Percentiles rank a stretch among this genome's conserved stretches.
phyloP scores from a whole-genome alignment of 805 yeast genomes.

The Metschnikowia gruessii region DNA sequence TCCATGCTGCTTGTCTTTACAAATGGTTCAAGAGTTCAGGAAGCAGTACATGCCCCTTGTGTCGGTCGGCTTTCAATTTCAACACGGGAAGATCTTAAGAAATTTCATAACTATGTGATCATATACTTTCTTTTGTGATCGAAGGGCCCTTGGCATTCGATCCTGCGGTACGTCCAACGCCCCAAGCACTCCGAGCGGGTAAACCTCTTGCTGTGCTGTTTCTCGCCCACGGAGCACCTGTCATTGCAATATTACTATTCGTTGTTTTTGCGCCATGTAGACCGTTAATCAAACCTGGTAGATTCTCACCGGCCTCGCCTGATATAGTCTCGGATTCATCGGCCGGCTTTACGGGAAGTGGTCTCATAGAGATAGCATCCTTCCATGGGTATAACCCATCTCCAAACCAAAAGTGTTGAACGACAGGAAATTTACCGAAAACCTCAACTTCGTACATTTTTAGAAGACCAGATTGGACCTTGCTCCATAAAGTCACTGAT shows the following conservation, averaged over 20 bases:
- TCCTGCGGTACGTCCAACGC: not conserved
- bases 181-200: conserved; percentile 2
- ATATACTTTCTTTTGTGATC: not conserved
- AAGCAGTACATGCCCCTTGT: conserved; percentile 89
- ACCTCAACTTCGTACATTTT: conserved; percentile 97
- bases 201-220: not conserved
- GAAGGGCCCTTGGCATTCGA: not conserved
- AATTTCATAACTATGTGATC: not conserved
- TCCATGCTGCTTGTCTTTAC: conserved; percentile 93
- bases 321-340: not conserved
- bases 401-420: conserved; percentile 93
- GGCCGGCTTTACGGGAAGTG: conserved; percentile 8
- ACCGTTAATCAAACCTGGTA: conserved; percentile 24
- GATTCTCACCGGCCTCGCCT: conserved; percentile 4
- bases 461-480: conserved; percentile 89
- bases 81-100: conserved; percentile 6
- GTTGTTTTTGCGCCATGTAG: conserved; percentile 30
- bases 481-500: conserved; percentile 76
- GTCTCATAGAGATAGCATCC: conserved; percentile 10
- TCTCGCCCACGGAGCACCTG: conserved; percentile 43
- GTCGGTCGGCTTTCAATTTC: conserved; percentile 67
- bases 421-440: conserved; percentile 81
- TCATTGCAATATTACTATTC: conserved; percentile 29
- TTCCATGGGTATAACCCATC: conserved; percentile 20
- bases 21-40: conserved; percentile 97